Base-by-base conservation (phyloP, 1,284 basidiomycete genomes). In the Malassezia slooffiae region DNA sequence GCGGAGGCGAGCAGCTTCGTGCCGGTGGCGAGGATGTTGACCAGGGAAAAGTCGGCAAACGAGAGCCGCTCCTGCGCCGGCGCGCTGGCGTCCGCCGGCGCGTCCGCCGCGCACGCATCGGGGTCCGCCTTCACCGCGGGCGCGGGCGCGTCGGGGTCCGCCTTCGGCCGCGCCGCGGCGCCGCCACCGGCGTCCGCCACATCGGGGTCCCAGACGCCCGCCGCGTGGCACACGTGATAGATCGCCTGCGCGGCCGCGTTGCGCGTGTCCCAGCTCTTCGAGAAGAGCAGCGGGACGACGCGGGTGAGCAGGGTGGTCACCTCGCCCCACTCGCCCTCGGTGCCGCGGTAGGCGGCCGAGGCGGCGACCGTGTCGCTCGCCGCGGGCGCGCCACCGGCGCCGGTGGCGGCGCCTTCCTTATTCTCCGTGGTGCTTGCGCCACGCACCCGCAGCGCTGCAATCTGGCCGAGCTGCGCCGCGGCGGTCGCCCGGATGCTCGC, bases 381-480 rank as follows among this genome's bases (percentile, higher is more conserved):
- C 10, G 30, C 12, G 0, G 48, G 6, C 36, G 54, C 38, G 28
- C 26, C 19, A 15, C 52, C 49, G 16, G 35, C 32, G 3, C 49
- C 41, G 30, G 47, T 26, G 15, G 51, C 15, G 12, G 47, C 52
- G 13, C 40, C 41, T 1, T 50, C 44, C 4, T 52, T 31, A 7
- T 54, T 43, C 20, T 54, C 43, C n/a, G 48, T 32, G 20, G 57
- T 52, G 41, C 50, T 52, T 20, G 52, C 51, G 22, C 51, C 54
- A 45, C 58, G 77, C 78, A 60, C 80, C 79, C 53, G 60, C 17
- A 55, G 52, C 9, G 60, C 59, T 3, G 88, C 87, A 45, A 91
- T 77, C 60, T 89, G 84, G 1, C 86, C 89, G 32, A 93, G 77
- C 70, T 93, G 89, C 64, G 85, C 86, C 8, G 88, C 88, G 3